Base-by-base conservation (phyloP, 306 rosid species). In the Biancaea sappan region DNA sequence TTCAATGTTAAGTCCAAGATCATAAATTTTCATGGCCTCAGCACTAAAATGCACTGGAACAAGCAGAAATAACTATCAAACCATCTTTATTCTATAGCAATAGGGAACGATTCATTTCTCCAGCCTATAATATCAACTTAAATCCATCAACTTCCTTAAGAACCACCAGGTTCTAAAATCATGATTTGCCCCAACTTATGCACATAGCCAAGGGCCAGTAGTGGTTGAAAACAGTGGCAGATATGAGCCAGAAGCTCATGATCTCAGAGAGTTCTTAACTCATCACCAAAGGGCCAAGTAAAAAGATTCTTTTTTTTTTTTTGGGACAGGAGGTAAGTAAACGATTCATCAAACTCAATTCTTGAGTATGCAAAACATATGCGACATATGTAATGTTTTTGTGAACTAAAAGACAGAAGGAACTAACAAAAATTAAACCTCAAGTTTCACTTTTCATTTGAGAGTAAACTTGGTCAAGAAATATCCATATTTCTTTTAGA, bases 1-100 rank as follows among this genome's bases (percentile, higher is more conserved):
- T 53, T 48, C 56, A 56, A 57, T 34, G 22, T 62, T 46, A 35
- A 66, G 52, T 29, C 28, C 50, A 38, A 38, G 40, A 57, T 71
- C n/a, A 71, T 66, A 18, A 58, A 25, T n/a, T 50, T 52, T 29
- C 47, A 67, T 1, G 12, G 46, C 34, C n/a, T n/a, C 43, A 37
- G 46, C 11, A 44, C 21, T 7, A 24, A 59, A 18, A 71, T 71
- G 74, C 77, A 71, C 18, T n/a, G 32, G 61, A 74, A 48, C 54
- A 28, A 60, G 61, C 43, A 59, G 57, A 64, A 24, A 60, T 19
- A 58, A 38, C 52, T 31, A 37, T 47, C 66, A 81, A 76, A 40
- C 25, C 25, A 29, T 12, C 28, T 37, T 22, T 48, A 68, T 34
- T 50, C 62, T 34, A 67, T 16, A 58, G 10, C 41, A 47, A 11